Base-by-base conservation (phyloP, 2,329 filamentous ascomycete species). In the Calycina herbarum region DNA sequence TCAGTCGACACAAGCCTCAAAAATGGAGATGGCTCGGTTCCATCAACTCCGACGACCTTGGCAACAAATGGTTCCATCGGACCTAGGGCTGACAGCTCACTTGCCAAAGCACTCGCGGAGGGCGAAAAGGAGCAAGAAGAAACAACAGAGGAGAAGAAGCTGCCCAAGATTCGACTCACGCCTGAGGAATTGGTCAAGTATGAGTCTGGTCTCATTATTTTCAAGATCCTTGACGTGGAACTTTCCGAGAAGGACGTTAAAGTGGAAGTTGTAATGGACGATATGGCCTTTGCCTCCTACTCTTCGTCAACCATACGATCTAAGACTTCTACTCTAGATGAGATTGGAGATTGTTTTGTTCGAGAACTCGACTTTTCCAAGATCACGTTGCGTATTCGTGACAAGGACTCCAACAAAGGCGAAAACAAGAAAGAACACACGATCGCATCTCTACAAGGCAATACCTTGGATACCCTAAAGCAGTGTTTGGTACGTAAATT, bases 291-390 rank as follows among this genome's bases (percentile, higher is more conserved):
- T 80, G 90, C 95, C 0, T 91, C 93, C 0, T 98, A 97, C 76
- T 84, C 86, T 1, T 96, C 93, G 11, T 88, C 91, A 0, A 92
- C 88, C 69, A 89, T 93, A 38, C 89, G 86, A 74, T 85, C 83
- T 51, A 89, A 84, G 72, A 81, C 83, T 11, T 85, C 89, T 75
- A 91, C 86, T 62, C 93, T 98, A 77, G 92, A 95, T 72, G 95
- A 99, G 79, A 93, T 94, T 74, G 94, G 94, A 59, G 95, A 99
- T 78, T 95, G 93, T 63, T 93, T 99, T 79, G 91, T 99, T 67
- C 92, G 95, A 68, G 95, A 99, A 78, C 84, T 99, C n/a, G 96
- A 99, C 70, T 94, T 97, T 73, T 99, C 95, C 2, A 91, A 90
- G 70, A 87, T 99, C 66, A 98, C 94, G 0, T 84, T 99, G 69